Percentiles rank a stretch among this genome's conserved stretches.
Conservation (phyloP, 495 filamentous ascomycete species). For the Penicillium cosmopolitanum region DNA sequence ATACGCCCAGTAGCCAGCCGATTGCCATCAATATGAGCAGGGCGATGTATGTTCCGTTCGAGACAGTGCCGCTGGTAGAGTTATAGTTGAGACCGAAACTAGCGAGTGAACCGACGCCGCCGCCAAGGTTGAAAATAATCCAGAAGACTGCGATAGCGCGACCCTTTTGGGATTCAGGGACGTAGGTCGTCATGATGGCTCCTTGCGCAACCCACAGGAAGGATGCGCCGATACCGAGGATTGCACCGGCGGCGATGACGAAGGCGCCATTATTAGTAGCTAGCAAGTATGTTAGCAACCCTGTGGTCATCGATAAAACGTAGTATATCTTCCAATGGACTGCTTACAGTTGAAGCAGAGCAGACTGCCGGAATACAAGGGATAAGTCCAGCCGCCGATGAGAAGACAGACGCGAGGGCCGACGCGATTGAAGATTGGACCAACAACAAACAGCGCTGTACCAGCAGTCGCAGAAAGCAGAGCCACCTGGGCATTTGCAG, state of each 20-base stretch:
- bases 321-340: not conserved
- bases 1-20: conserved; percentile 57
- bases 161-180: conserved; percentile 51
- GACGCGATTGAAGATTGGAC: conserved; percentile 46
- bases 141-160: conserved; percentile 56
- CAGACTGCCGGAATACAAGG: conserved; percentile 46
- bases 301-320: too few relatives aligned
- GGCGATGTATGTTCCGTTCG: conserved; percentile 53
- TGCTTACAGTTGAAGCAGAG: conserved; percentile 42
- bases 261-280: conserved; percentile 76
- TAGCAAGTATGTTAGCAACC: conserved; percentile 17
- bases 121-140: conserved; percentile 60
- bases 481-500: conserved; percentile 48
- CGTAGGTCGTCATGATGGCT: conserved; percentile 61
- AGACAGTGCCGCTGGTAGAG: conserved; percentile 48
- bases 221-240: conserved; percentile 55
- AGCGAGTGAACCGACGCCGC: conserved; percentile 52
- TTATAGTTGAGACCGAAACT: conserved; percentile 53
- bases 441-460: conserved; percentile 47
- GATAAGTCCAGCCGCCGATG: conserved; percentile 49
- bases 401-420: conserved; percentile 45
- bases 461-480: conserved; percentile 42
- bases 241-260: conserved; percentile 64
- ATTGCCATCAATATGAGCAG: conserved; percentile 51
- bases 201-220: conserved; percentile 59